Percentiles rank a stretch among this genome's conserved stretches.
phyloP scores from a whole-genome alignment of 2,329 filamentous ascomycete species.

The Fusarium hainanense region DNA sequence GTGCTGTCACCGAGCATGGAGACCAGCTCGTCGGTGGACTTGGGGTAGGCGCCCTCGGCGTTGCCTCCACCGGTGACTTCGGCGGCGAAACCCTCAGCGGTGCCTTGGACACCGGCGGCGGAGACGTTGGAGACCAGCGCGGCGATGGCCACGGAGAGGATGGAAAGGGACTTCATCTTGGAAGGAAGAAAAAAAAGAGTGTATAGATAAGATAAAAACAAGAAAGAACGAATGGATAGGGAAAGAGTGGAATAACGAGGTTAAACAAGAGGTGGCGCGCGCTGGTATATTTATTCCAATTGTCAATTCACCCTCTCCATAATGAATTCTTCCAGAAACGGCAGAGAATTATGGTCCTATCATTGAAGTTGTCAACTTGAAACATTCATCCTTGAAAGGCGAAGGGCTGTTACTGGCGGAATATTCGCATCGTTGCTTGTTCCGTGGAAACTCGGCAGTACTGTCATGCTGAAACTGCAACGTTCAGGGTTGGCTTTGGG shows the following conservation, averaged over 20 bases:
- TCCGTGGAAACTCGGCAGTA: constrained; percentile 15
- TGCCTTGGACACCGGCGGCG: constrained; percentile 46
- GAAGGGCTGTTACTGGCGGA: constrained; percentile 5
- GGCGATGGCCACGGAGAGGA: constrained; percentile 30
- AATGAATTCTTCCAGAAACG: not conserved
- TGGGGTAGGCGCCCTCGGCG: constrained; percentile 66
- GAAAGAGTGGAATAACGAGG: not conserved
- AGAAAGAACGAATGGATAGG: constrained; percentile 6
- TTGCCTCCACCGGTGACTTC: constrained; percentile 73
- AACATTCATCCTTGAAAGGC: not conserved
- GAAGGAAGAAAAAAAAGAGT: constrained; percentile 7
- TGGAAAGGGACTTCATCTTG: constrained; percentile 35
- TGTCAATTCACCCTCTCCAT: not conserved
- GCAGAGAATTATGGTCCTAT: not conserved
- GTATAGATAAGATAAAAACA: not conserved
- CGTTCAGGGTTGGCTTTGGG: not conserved
- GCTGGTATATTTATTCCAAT: constrained; percentile 15
- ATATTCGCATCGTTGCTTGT: not conserved
- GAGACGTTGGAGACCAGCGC: constrained; percentile 30
- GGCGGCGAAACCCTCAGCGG: constrained; percentile 57
- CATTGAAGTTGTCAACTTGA: not conserved
- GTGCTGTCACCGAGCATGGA: constrained; percentile 66
- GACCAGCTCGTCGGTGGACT: constrained; percentile 66
- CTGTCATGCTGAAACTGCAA: constrained; percentile 10
- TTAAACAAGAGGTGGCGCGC: not conserved